Evolutionary conservation across 306 rosid species (phyloP), one percentile per base, ranked within the genome.

Genomic region (Lagenaria siceraria): DNA sequence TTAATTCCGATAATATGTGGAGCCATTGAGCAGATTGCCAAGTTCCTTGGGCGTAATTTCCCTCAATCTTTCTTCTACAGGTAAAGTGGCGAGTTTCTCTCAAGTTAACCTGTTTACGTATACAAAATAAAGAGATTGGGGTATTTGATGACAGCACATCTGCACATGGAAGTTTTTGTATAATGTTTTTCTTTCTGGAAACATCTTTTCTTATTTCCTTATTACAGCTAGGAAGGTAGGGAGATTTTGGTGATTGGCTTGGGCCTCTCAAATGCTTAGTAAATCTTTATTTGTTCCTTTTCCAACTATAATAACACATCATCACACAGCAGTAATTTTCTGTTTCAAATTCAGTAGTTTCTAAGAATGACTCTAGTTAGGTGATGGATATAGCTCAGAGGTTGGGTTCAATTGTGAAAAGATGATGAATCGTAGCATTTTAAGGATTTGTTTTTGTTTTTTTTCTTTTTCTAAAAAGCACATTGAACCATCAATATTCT

Each of bases 41-140:
- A 95, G 89, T 95, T 92, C 86, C 95, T 95, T 69, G 79, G 96
- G 80, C 89, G 82, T 75, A 95, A 85, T 85, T 95, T 92, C 86
- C 87, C 82, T 42, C 88, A 89, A 63, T 92, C 96, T 75, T 88
- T 83, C 80, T 72, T 92, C 85, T 95, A 92, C 96, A 90, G 97
- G 98, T 95, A 77, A 64, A 68, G 51, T 69, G 72, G 38, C 60
- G 15, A 69, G 62, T 56, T 13, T 75, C 42, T 33, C 29, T 43
- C 14, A 54, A 63, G 24, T 38, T 48, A 77, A 27, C 10, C 22
- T 38, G 31, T 19, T 66, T 10, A 40, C 31, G 11, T 66, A 2
- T 21, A n/a, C 9, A n/a, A 38, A 40, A 8, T 21, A 40, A 66
- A 65, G 51, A 40, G 52, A 66, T 40, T 40, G 73, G 29, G 17